A percentile compares a stretch with the other conserved stretches of the same genome.
These are phyloP conservation scores for Diaporthe sp. DNA, from an alignment of 2,329 filamentous ascomycete species.

Conservation along the genomic window DNA sequence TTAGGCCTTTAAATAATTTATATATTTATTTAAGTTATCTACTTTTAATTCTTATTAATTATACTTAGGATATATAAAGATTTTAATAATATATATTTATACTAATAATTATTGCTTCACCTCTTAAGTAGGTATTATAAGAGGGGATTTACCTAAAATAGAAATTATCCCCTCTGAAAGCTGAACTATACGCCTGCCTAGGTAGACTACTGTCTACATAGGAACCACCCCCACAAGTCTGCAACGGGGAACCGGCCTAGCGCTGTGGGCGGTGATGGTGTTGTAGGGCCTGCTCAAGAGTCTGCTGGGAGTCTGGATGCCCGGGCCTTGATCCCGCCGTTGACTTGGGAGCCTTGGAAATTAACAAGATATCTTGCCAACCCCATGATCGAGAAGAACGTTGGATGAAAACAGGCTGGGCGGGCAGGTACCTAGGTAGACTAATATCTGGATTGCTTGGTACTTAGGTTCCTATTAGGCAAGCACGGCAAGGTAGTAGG, in stretches of 20 bases:
- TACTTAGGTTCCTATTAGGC: neutral
- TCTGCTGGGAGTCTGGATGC: neutral
- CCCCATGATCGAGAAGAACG: no score
- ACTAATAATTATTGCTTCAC: no score
- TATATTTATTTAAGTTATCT: no score
- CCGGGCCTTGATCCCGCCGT: neutral
- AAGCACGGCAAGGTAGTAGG: neutral
- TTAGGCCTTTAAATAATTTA: no score
- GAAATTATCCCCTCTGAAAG: no score
- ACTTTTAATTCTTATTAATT: no score
- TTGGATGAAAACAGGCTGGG: no score
- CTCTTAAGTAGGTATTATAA: no score
- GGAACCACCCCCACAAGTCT: neutral
- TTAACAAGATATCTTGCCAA: neutral
- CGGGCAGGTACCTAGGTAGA: neutral
- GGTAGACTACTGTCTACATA: neutral
- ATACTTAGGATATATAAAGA: no score
- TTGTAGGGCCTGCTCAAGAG: neutral
- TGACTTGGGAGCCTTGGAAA: no score
- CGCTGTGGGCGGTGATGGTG: neutral
- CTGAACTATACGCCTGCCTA: neutral
- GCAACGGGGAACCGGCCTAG: neutral
- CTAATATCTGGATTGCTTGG: neutral
- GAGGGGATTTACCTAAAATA: no score
- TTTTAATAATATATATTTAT: no score